Percentiles rank a stretch among this genome's conserved stretches.
Conservation (phyloP, 768 basidiomycete genomes). For the Rhizopogon roseolus region DNA sequence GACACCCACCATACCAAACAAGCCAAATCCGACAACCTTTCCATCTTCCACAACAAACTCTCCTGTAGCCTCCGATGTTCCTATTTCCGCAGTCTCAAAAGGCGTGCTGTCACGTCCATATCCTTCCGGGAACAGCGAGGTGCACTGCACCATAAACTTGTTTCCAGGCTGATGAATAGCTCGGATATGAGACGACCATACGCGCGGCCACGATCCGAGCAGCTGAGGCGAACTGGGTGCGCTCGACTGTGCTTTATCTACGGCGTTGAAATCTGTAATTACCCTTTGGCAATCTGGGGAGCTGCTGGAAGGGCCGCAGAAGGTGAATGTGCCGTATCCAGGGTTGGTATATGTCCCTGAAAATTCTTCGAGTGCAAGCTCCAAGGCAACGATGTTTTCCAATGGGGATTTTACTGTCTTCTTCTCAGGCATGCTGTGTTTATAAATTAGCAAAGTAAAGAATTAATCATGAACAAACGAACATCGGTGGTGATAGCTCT, state of each 20-base stretch:
- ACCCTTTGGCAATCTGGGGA: constrained; percentile 20
- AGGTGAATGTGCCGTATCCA: constrained; percentile 33
- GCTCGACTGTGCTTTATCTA: constrained; percentile 13
- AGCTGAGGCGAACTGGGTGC: constrained; percentile 11
- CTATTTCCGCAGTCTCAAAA: constrained; percentile 17
- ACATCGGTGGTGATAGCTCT: constrained; percentile 3
- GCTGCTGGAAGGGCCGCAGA: constrained; percentile 26
- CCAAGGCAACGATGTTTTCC: neutral
- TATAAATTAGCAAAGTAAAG: neutral
- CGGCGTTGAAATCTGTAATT: constrained; percentile 21
- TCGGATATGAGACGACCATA: constrained; percentile 34
- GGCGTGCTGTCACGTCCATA: constrained; percentile 33
- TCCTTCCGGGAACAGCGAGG: constrained; percentile 30
- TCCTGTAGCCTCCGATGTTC: constrained; percentile 1
- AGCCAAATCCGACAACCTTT: constrained; percentile 26
- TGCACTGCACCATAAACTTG: constrained; percentile 15
- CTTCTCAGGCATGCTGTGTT: neutral
- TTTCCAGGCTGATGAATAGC: constrained; percentile 14
- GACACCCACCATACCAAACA: constrained; percentile 10
- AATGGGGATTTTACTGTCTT: neutral
- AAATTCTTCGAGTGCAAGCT: constrained; percentile 19
- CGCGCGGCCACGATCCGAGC: constrained; percentile 26
- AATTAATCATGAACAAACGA: neutral
- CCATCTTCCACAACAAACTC: constrained; percentile 22
- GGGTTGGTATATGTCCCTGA: constrained; percentile 32